phyloP scores from a whole-genome alignment of 306 rosid species.

The Luffa acutangula region DNA sequence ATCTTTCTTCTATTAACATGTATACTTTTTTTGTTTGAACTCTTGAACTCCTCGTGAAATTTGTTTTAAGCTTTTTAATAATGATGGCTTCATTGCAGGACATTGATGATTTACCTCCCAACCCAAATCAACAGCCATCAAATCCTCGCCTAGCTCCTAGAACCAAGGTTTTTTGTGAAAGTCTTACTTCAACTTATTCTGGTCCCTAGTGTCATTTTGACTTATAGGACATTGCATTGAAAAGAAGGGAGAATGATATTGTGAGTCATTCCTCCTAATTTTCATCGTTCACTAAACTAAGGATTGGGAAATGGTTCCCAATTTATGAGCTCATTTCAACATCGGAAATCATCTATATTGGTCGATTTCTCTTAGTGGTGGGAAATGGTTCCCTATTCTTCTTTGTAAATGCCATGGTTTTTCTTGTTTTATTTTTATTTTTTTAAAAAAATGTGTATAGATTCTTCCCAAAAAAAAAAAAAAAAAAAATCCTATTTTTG shows the following conservation, averaged over 20 bases:
- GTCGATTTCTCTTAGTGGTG: neutral
- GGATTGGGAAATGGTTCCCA: neutral
- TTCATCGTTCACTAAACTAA: neutral
- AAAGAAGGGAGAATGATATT: neutral
- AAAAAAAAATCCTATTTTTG: neutral
- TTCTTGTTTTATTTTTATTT: neutral
- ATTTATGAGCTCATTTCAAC: neutral
- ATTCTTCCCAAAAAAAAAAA: no score
- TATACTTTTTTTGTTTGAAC: neutral
- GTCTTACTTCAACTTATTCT: neutral
- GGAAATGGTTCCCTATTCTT: neutral
- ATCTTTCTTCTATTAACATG: no score
- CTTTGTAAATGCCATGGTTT: neutral
- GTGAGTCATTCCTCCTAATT: neutral
- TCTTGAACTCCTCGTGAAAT: neutral
- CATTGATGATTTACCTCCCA: conserved; percentile 54
- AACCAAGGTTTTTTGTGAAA: conserved; percentile 36
- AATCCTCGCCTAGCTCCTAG: conserved; percentile 60
- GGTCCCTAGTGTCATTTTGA: neutral
- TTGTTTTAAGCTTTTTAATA: conserved; percentile 9
- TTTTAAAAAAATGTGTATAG: no score
- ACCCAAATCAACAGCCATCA: conserved; percentile 67
- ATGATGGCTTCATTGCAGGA: conserved; percentile 43
- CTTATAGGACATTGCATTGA: neutral
- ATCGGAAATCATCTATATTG: neutral